Evolutionary conservation across 768 basidiomycete species (phyloP), one percentile per base, ranked within the genome.

Genomic region (Xerocomellus chrysenteron): DNA sequence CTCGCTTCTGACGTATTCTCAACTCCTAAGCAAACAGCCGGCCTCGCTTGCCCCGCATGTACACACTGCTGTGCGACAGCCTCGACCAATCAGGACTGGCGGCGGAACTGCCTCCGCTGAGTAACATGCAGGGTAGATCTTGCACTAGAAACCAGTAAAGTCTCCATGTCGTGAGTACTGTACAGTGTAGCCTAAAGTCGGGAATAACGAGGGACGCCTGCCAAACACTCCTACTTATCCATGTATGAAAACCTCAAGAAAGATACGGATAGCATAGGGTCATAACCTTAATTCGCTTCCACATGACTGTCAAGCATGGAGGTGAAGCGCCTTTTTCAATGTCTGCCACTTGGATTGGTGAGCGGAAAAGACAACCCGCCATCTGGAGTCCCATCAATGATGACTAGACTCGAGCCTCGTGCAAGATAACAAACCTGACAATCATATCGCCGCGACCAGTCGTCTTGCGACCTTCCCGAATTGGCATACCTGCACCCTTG

Each of bases 401-500:
- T 41, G 33, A 55, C 36, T 21, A 24, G 47, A 26, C 24, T 35
- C 21, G 2, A 52, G 30, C 44, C 52, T 60, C 57, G 42, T 49
- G 49, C 24, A 42, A 50, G 41, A 54, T 30, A 36, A 65, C 60
- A 49, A 51, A 88, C 86, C 79, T 81, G 54, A 89, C 75, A 56
- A 87, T 73, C 64, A 89, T 73, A 64, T 86, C 84, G 17, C 87
- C 86, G 62, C 81, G 77, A 36, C 83, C 84, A 50, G 81, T 68
- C 11, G 81, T 72, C 62, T 75, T 73, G 11, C 82, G 79, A 32
- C 78, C 72, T n/a, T 80, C 75, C 54, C 81, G 72, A 44, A 84
- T 74, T 40, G 85, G 85, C 87, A 89, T 89, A n/a, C 87, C 87
- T 51, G 81, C 83, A 41, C 82, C 85, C 63, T 75, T 75, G 52